Percentiles rank a stretch among this genome's conserved stretches.
Evolutionary conservation across 2,329 filamentous ascomycete species (phyloP).

Genomic region (Penicillium sp.): DNA sequence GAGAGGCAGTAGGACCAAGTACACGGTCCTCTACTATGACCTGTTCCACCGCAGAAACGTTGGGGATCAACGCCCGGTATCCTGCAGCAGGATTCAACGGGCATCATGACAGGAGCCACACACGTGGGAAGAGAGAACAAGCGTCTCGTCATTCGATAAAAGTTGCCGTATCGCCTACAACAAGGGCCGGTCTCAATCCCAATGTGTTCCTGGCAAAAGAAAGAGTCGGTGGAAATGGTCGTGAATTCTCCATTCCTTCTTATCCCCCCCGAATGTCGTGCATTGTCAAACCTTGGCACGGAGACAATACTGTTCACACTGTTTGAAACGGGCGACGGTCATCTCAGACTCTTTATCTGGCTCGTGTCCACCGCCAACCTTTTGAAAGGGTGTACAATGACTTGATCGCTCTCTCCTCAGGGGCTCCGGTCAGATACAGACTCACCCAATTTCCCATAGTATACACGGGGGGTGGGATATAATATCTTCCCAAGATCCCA

Average conservation of each 20-base stretch:
- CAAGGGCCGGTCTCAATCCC: slow-evolving; percentile 22
- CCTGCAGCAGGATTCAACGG: slow-evolving; percentile 32
- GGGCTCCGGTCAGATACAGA: neutral
- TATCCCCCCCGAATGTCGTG: slow-evolving; percentile 19
- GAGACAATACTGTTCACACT: slow-evolving; percentile 11
- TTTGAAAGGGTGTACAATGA: neutral
- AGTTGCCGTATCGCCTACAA: slow-evolving; percentile 6
- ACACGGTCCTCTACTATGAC: slow-evolving; percentile 9
- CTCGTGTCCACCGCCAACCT: neutral
- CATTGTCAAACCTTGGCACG: slow-evolving; percentile 21
- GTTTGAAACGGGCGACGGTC: slow-evolving; percentile 9
- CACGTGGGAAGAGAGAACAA: slow-evolving; percentile 2
- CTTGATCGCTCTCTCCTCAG: neutral
- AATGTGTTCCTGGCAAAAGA: slow-evolving; percentile 23
- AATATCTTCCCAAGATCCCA: neutral
- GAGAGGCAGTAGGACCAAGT: neutral
- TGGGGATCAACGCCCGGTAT: slow-evolving; percentile 35
- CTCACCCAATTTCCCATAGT: neutral
- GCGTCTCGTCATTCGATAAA: neutral
- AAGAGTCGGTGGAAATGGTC: slow-evolving; percentile 14
- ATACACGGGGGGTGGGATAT: neutral
- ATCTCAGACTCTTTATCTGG: neutral
- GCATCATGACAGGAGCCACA: slow-evolving; percentile 11
- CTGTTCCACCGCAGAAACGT: slow-evolving; percentile 38
- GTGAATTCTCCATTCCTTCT: slow-evolving; percentile 10